Conservation (phyloP, 257 asterid species). For the Marsdenia floribunda region DNA sequence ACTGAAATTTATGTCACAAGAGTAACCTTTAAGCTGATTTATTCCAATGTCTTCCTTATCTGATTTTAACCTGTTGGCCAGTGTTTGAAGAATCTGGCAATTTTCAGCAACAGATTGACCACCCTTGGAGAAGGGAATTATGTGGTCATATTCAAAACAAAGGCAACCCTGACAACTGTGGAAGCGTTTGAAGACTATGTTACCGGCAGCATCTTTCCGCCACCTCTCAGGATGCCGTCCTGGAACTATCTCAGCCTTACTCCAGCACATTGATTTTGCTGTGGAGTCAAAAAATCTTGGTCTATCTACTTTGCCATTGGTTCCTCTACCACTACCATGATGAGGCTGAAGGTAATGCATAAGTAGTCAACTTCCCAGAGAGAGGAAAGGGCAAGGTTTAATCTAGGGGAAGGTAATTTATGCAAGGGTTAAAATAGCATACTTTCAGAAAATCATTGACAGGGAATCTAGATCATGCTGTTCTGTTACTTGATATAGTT, state of each 20-base stretch:
- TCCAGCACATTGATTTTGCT: constrained; percentile 65
- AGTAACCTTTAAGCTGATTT: constrained; percentile 56
- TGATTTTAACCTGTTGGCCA: constrained; percentile 75
- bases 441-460: neutral
- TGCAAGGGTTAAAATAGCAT: neutral
- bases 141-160: constrained; percentile 73
- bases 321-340: constrained; percentile 21
- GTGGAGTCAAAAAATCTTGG: constrained; percentile 51
- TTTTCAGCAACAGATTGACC: constrained; percentile 65
- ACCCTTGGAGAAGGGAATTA: constrained; percentile 67
- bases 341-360: constrained; percentile 28
- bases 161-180: constrained; percentile 72
- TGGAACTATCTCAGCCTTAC: constrained; percentile 50
- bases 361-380: constrained; percentile 16
- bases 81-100: constrained; percentile 83
- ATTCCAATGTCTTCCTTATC: constrained; percentile 42
- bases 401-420: neutral
- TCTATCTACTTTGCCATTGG: constrained; percentile 37
- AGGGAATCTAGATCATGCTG: neutral
- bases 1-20: constrained; percentile 59
- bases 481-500: constrained; percentile 2
- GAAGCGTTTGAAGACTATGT: constrained; percentile 62
- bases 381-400: neutral
- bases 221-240: constrained; percentile 84
- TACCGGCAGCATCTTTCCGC: constrained; percentile 79